These are phyloP conservation scores for Saccharomycopsis schoenii DNA, from an alignment of 805 yeast species.

Conservation along the genomic window DNA sequence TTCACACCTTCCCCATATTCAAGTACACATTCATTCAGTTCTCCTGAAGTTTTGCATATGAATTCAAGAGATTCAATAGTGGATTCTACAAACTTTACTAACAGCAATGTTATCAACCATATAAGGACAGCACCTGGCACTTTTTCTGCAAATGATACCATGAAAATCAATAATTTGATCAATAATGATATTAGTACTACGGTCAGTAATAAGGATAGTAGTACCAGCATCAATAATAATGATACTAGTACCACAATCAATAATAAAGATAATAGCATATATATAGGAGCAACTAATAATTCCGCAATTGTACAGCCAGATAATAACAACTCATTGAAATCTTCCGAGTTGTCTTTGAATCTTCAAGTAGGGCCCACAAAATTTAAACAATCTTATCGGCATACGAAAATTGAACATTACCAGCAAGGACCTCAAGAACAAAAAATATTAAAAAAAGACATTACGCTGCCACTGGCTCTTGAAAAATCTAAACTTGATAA, in stretches of 20 bases:
- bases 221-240: not conserved
- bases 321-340: not conserved
- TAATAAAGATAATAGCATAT: too few species aligned
- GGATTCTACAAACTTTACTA: not conserved
- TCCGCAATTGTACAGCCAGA: not conserved
- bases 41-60: not conserved
- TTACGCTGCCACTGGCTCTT: too few species aligned
- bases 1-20: not conserved
- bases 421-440: not conserved
- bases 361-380: not conserved
- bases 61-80: not conserved
- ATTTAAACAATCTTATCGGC: not conserved
- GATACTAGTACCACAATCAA: not conserved
- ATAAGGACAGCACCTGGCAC: not conserved
- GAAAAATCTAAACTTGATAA: too few species aligned
- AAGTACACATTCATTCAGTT: not conserved
- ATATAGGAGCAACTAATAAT: not conserved
- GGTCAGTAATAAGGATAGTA: too few species aligned
- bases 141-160: not conserved
- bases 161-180: not conserved
- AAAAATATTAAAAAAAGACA: not conserved
- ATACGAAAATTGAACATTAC: not conserved
- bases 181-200: not conserved
- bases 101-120: not conserved
- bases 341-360: not conserved